phyloP scores from a whole-genome alignment of 495 filamentous ascomycete genomes.

The Aspergillus nidulans region DNA sequence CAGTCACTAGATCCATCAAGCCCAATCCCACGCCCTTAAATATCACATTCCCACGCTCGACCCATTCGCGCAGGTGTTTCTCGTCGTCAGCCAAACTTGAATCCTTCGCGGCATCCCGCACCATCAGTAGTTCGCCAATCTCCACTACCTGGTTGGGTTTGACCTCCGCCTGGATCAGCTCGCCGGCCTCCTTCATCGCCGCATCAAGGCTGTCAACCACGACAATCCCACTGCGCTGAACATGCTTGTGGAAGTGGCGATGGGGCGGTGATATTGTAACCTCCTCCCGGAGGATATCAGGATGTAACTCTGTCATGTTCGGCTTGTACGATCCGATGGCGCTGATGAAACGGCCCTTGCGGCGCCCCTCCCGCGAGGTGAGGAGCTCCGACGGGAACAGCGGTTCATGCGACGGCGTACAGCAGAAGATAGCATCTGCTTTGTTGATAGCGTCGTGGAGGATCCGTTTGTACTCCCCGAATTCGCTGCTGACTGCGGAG shows the following conservation, averaged over 20 bases:
- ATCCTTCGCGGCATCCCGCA: slow-evolving; percentile 46
- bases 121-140: slow-evolving; percentile 78
- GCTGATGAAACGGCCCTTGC: slow-evolving; percentile 71
- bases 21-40: slow-evolving; percentile 45
- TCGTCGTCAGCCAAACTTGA: slow-evolving; percentile 36
- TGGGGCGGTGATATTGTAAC: slow-evolving; percentile 47
- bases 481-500: slow-evolving; percentile 63
- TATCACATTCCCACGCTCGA: slow-evolving; percentile 72
- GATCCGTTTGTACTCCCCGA: slow-evolving; percentile 65
- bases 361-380: slow-evolving; percentile 63
- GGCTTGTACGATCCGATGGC: slow-evolving; percentile 81
- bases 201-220: slow-evolving; percentile 80
- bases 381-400: slow-evolving; percentile 62
- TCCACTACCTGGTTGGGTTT: slow-evolving; percentile 72
- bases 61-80: slow-evolving; percentile 62
- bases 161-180: slow-evolving; percentile 77
- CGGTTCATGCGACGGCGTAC: slow-evolving; percentile 56
- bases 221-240: slow-evolving; percentile 66
- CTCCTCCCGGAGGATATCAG: slow-evolving; percentile 67
- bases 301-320: slow-evolving; percentile 81
- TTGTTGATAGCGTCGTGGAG: slow-evolving; percentile 61
- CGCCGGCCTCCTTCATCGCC: slow-evolving; percentile 80
- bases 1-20: slow-evolving; percentile 58
- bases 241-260: slow-evolving; percentile 67
- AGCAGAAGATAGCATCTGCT: slow-evolving; percentile 78